Base-by-base conservation (phyloP, 495 filamentous ascomycete genomes). In the Penicillium soppii region DNA sequence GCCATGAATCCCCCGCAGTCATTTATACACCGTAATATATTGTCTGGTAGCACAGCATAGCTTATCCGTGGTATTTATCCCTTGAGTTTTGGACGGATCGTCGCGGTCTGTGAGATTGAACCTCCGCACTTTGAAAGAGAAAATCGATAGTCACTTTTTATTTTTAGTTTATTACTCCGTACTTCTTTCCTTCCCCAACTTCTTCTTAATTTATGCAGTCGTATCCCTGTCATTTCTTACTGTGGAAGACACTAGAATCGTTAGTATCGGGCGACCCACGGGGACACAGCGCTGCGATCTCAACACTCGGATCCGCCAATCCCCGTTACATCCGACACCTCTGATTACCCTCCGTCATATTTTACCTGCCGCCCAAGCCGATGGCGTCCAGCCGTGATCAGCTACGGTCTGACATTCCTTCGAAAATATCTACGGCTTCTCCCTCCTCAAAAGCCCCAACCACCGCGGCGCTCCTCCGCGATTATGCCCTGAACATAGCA, bases 401-500 rank as follows among this genome's bases (percentile, higher is more conserved):
- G 27, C 43, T 35, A 49, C 59, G 43, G 57, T 58, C 62, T 50
- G 62, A 61, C 38, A 45, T 43, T 15, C 35, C 51, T 25, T 39
- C 57, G 32, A 41, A 35, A 30, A 27, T 27, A 19, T 35, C 45
- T 35, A 49, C 47, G 53, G 32, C 47, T 13, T 52, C 56, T 38
- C 33, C 52, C 38, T 33, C 58, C 16, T 25, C 58, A 25, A 46
- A n/a, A 36, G 59, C 62, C 54, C 58, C 61, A 58, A 54, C 52
- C 54, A 58, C 50, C 42, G 38, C 71, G 13, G 68, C 70, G 9
- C 68, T 75, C 25, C 71, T 71, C 21, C 71, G 68, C 50, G 75
- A 78, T 40, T 72, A 75, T 74, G 71, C 66, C 48, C 57, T 58
- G 44, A 61, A 70, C 53, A 68, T 75, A 68, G 67, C 71, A 43